A percentile compares a stretch with the other conserved stretches of the same genome.
Conservation (phyloP, 805 yeast genomes). For the Yarrowia sp. region DNA sequence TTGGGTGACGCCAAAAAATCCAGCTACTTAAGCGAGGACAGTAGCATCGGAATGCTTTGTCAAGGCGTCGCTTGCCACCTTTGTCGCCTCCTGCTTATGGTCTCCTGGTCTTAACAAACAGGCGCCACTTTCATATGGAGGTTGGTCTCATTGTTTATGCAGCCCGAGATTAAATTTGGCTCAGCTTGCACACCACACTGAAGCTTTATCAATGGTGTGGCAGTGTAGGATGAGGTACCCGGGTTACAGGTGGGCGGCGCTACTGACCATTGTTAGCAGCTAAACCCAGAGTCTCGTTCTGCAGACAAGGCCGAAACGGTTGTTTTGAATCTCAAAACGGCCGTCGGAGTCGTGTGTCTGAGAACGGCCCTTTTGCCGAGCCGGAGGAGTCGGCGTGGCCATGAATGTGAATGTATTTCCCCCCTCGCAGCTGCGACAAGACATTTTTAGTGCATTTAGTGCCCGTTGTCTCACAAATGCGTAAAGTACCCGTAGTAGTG, state of each 20-base stretch:
- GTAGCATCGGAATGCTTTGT: too few species aligned
- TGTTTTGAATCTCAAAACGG: neutral
- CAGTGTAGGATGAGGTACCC: constrained; percentile 6
- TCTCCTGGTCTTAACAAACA: too few species aligned
- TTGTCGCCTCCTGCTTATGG: neutral
- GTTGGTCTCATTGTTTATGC: neutral
- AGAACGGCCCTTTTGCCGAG: neutral
- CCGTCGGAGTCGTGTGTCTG: neutral
- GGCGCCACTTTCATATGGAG: constrained; percentile 17
- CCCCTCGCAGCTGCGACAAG: neutral
- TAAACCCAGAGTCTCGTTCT: neutral
- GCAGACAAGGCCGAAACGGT: neutral
- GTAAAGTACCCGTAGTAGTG: too few species aligned
- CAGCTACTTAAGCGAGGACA: too few species aligned
- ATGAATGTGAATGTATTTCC: constrained; percentile 3
- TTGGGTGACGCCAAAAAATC: neutral
- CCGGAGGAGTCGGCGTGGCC: neutral
- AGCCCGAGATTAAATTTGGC: neutral
- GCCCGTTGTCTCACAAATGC: neutral
- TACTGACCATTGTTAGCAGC: neutral
- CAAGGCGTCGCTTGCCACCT: too few species aligned
- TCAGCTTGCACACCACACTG: neutral
- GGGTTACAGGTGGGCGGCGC: constrained; percentile 4
- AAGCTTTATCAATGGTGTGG: constrained; percentile 14
- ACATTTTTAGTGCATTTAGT: neutral